Evolutionary conservation across 257 asterid species (phyloP), one percentile per base, ranked within the genome.

Genomic region (Penstemon eatonii): DNA sequence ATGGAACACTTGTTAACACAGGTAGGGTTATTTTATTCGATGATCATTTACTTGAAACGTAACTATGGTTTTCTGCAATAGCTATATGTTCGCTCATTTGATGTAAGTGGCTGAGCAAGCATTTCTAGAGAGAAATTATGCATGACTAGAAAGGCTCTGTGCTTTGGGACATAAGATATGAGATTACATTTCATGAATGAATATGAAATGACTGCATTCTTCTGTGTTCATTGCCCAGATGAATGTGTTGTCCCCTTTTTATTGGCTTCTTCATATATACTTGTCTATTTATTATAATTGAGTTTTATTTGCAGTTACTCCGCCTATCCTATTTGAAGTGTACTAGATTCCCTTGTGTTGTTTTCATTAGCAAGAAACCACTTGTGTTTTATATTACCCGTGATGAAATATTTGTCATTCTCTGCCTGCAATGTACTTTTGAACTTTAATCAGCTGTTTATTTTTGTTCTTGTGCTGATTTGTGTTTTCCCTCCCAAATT

Each of bases 1-100:
- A 92, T 71, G 98, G 97, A 67, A 88, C 96, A 47, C 95, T 92
- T 75, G 82, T 92, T 60, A 90, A 90, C 74, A 92, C 97, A 75
- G 97, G 97, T 90, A 59, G 37, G 73, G 5, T 77, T 56, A 5
- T 79, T 51, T 61, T 72, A 8, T 9, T 15, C 67, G 12, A 1
- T 33, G 0, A 42, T n/a, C 9, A 19, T 13, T 47, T 56, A 15
- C 15, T 46, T 50, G 33, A 25, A 25, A 15, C 63, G 63, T 53
- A n/a, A 47, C 43, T 12, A 44, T 53, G 15, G 40, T 53, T 47
- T 56, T 38, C 67, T 15, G 41, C 62, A 69, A 60, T 12, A 56
- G 39, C 46, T 52, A 33, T 65, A 8, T 79, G 49, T 54, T 72
- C 25, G 5, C 59, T 50, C 12, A 42, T 19, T 72, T 58, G 38